These are phyloP conservation scores for Aspergillus brasiliensis DNA, from an alignment of 2,329 filamentous ascomycete genomes.

Conservation along the genomic window DNA sequence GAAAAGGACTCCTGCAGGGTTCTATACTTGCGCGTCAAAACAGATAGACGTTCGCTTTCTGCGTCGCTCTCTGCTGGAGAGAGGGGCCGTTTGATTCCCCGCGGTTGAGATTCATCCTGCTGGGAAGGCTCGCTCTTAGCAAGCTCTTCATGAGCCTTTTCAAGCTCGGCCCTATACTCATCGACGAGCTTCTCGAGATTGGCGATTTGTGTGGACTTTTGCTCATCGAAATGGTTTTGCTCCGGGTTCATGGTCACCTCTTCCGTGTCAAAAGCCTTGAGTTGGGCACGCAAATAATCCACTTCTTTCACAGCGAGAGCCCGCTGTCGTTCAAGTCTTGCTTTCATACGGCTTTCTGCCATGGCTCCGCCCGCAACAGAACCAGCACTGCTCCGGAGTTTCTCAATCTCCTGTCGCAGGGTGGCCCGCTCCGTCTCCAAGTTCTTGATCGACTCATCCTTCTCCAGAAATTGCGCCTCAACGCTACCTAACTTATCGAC, in stretches of 20 bases:
- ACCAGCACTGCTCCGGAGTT: conserved; percentile 60
- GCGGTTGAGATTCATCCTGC: conserved; percentile 45
- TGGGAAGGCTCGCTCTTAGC: conserved; percentile 59
- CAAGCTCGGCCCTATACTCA: conserved; percentile 79
- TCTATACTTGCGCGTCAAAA: conserved; percentile 83
- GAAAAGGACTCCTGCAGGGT: conserved; percentile 78
- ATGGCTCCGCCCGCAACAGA: conserved; percentile 43
- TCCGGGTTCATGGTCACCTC: conserved; percentile 78
- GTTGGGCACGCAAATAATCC: conserved; percentile 87
- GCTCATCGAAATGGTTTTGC: conserved; percentile 70
- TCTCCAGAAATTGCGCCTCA: conserved; percentile 75
- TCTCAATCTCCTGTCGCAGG: conserved; percentile 70
- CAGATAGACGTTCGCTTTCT: conserved; percentile 72
- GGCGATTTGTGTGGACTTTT: conserved; percentile 72
- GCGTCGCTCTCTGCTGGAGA: conserved; percentile 57
- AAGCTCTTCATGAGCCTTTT: conserved; percentile 74
- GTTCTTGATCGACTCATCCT: conserved; percentile 71
- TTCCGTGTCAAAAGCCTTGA: conserved; percentile 85
- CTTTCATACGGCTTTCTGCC: conserved; percentile 66
- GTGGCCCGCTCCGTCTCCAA: conserved; percentile 70
- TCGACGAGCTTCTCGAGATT: conserved; percentile 86
- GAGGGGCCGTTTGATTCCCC: conserved; percentile 65
- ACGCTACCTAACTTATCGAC: conserved; percentile 77
- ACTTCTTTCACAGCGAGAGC: conserved; percentile 86
- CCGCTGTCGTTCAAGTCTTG: conserved; percentile 82